phyloP scores from a whole-genome alignment of 192 early-diverging fungal species.

The Mortierella claussenii region DNA sequence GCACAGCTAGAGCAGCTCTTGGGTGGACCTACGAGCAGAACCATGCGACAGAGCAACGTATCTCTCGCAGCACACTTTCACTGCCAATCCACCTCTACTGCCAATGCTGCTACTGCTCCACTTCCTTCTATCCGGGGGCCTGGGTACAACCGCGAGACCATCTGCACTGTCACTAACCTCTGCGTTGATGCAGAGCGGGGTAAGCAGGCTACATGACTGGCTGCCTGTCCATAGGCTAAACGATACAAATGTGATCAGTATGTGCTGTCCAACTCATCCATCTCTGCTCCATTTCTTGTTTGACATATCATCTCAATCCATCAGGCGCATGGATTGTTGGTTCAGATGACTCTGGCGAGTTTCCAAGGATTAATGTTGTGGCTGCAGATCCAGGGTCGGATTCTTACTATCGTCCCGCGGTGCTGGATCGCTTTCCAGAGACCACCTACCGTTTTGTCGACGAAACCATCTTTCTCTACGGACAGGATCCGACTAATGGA shows the following conservation, averaged over 20 bases:
- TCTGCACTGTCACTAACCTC: constrained; percentile 40
- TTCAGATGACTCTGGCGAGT: constrained; percentile 7
- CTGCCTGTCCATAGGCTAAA: too few relatives aligned
- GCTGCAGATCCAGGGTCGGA: constrained; percentile 43
- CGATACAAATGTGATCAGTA: too few relatives aligned
- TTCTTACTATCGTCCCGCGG: constrained; percentile 27
- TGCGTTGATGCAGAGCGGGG: constrained; percentile 48
- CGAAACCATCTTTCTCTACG: constrained; percentile 44
- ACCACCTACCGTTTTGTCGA: constrained; percentile 35
- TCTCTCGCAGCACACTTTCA: constrained; percentile 17
- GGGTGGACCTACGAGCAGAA: not conserved
- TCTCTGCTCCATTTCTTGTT: too few relatives aligned
- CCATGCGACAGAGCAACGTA: constrained; percentile 23
- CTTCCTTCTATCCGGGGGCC: constrained; percentile 8
- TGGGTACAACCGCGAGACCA: constrained; percentile 28
- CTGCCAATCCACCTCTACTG: constrained; percentile 14
- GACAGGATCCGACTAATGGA: constrained; percentile 28
- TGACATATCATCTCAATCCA: too few relatives aligned
- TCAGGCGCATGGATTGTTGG: constrained; percentile 41
- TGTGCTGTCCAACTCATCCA: too few relatives aligned
- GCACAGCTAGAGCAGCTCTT: constrained; percentile 16
- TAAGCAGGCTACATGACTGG: too few relatives aligned
- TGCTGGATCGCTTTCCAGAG: constrained; percentile 29
- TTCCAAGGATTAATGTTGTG: constrained; percentile 37
- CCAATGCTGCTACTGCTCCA: too few relatives aligned